These are phyloP conservation scores for Lithospermum erythrorhizon DNA, from an alignment of 257 asterid genomes.

Conservation along the genomic window DNA sequence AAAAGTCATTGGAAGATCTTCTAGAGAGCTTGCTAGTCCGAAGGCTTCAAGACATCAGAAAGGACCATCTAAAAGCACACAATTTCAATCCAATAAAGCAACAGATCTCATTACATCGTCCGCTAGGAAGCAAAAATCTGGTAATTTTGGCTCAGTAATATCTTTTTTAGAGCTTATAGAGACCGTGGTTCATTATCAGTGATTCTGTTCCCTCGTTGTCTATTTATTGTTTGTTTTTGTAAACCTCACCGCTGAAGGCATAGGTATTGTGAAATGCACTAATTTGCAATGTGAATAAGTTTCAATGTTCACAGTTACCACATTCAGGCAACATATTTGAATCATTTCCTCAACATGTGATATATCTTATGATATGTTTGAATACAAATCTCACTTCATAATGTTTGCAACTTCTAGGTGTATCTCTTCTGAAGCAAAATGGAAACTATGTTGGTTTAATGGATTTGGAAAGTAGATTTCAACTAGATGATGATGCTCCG, in stretches of 20 bases:
- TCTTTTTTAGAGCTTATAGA: no score
- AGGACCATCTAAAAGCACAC: slow-evolving; percentile 51
- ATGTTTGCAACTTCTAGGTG: slow-evolving; percentile 32
- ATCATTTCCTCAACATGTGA: no score
- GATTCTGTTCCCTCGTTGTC: no score
- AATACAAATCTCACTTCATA: neutral
- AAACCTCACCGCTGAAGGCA: no score
- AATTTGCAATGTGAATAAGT: no score
- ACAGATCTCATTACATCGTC: slow-evolving; percentile 78
- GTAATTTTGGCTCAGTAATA: no score
- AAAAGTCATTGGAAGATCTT: slow-evolving; percentile 38
- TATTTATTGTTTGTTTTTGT: no score
- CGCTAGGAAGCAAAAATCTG: slow-evolving; percentile 72
- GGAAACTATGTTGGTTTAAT: slow-evolving; percentile 40
- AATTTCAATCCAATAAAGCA: slow-evolving; percentile 53
- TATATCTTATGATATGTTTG: no score
- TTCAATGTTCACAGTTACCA: no score
- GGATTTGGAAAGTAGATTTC: slow-evolving; percentile 47
- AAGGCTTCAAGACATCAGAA: slow-evolving; percentile 55
- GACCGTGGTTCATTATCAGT: no score
- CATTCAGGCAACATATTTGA: no score
- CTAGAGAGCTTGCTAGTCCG: slow-evolving; percentile 52
- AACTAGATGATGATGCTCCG: slow-evolving; percentile 37
- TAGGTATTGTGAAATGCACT: no score
- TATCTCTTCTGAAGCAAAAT: slow-evolving; percentile 29